Evolutionary conservation across 257 asterid species (phyloP).

Genomic region (Anisodus tanguticus): DNA sequence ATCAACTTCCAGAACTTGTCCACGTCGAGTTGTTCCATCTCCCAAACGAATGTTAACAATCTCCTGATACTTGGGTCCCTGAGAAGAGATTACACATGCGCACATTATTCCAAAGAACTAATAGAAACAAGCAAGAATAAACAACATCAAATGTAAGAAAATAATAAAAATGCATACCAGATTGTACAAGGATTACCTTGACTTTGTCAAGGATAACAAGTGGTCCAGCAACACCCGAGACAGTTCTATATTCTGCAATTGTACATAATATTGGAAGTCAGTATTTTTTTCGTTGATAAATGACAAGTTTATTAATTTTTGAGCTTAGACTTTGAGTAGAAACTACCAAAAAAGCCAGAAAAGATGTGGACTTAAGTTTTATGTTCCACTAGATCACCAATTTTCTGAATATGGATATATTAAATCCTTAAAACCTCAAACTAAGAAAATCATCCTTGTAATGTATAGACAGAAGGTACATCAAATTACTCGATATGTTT

Average conservation of each 20-base stretch:
- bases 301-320: neutral
- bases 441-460: too few species aligned
- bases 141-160: neutral
- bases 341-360: neutral
- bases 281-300: neutral
- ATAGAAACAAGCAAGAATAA: conserved; percentile 18
- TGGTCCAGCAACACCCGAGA: conserved; percentile 99
- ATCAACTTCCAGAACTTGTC: conserved; percentile 96
- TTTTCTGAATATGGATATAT: neutral
- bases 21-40: conserved; percentile 96
- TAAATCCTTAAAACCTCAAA: neutral
- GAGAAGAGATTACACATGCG: conserved; percentile 35
- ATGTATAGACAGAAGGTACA: too few species aligned
- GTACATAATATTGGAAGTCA: conserved; percentile 4
- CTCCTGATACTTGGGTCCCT: conserved; percentile 99
- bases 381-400: neutral
- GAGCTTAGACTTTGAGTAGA: neutral
- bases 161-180: conserved; percentile 26
- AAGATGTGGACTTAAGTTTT: neutral
- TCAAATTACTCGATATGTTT: too few species aligned
- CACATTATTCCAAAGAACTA: conserved; percentile 21
- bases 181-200: conserved; percentile 59
- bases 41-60: conserved; percentile 97
- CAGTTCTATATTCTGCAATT: conserved; percentile 92
- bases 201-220: conserved; percentile 96